phyloP scores from a whole-genome alignment of 306 rosid species.

The Rosa chinensis region DNA sequence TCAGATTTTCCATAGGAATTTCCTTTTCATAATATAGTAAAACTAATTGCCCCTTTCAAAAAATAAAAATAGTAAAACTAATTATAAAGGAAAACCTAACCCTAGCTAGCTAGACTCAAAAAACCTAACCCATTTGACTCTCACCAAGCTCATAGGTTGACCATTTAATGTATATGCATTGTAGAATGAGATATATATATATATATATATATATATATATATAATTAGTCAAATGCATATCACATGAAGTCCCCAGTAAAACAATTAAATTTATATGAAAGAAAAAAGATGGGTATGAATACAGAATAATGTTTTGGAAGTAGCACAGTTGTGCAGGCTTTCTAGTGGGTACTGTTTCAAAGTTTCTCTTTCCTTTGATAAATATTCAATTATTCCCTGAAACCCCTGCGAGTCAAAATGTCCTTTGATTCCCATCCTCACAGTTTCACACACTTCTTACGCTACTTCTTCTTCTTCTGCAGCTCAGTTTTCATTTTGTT shows the following conservation, averaged over 20 bases:
- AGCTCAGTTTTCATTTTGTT: not conserved
- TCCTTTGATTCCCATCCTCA: constrained; percentile 50
- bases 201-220: not conserved
- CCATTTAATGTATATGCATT: not conserved
- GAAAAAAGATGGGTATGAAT: constrained; percentile 11
- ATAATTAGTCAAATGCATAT: constrained; percentile 13
- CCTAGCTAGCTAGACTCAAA: not conserved
- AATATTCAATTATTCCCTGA: constrained; percentile 49
- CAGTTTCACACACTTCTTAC: constrained; percentile 30
- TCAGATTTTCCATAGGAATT: not conserved
- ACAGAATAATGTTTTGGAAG: constrained; percentile 30
- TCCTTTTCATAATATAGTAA: not conserved
- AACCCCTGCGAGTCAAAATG: constrained; percentile 40
- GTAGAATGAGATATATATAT: not conserved
- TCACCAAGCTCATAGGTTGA: constrained; percentile 8
- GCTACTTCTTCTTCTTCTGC: not conserved
- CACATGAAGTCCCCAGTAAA: constrained; percentile 3
- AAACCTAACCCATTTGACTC: constrained; percentile 19
- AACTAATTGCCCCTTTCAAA: no score
- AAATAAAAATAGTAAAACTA: not conserved
- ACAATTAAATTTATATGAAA: not conserved
- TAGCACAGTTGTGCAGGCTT: constrained; percentile 44
- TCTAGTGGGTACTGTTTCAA: constrained; percentile 36
- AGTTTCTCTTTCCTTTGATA: constrained; percentile 46
- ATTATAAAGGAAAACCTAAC: not conserved